Evolutionary conservation across 169 alveolate species (phyloP), one percentile per base, ranked within the genome.

Genomic region (Theileria equi): DNA sequence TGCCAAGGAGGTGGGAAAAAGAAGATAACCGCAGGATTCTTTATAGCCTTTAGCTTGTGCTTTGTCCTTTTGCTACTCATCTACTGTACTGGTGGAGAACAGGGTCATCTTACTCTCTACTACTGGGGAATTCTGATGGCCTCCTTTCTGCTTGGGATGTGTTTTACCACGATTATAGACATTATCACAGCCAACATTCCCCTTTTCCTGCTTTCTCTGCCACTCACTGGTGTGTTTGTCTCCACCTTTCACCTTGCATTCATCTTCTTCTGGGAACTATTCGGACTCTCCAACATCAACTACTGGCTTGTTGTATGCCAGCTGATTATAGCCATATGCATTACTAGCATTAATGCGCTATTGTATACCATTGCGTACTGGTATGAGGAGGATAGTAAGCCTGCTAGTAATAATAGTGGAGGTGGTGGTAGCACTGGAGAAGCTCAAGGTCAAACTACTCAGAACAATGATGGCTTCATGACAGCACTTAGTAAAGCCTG

Each of bases 41-140:
- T 38, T 59, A 38, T 57, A 64, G 19, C 5, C 8, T 45, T 0
- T 45, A 23, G 32, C 23, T 25, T 59, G 23, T 26, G 21, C 10
- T 21, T 25, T 59, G 13, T 59, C 23, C 11, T 59, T 38, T 59
- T 59, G 29, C 47, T 59, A 36, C 8, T 59, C 21, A 23, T 35
- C 32, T 59, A 59, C 29, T 28, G 25, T 31, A 59, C 66, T 59
- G 69, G 69, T 3, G 71, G 71, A 19, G 36, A 38, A 17, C 2
- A 19, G 54, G 71, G 71, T 19, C 16, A 60, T 45, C 67, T 54
- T 16, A 60, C 64, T 13, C 6, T 11, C 5, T 60, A 60, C 50
- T 60, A 49, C 72, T 60, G 71, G 71, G 69, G 57, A 2, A 7
- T 60, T 8, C 45, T 60, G n/a, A 45, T 10, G 3, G 19, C 64